Evolutionary conservation across 306 rosid genomes (phyloP), one percentile per base, ranked within the genome.

Genomic region (Cyclanthera cordifolia): DNA sequence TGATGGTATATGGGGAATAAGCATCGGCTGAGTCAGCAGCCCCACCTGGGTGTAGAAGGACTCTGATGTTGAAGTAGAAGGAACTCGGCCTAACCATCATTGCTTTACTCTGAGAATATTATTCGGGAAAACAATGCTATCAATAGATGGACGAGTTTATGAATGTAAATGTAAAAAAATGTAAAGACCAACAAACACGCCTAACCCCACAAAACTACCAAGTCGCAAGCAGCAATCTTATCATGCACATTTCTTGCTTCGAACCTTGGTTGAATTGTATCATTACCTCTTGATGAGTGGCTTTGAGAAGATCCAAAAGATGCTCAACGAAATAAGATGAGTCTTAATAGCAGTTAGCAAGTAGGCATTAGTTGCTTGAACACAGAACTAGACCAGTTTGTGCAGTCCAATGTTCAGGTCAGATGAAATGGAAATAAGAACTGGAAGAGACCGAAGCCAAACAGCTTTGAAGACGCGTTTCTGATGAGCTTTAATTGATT

Each of bases 371-470:
- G 11, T 60, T 37, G n/a, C 68, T 60, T 19, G 24, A 12, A 19
- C 57, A 72, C 21, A 67, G 77, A 68, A 37, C 15, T 81, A 86
- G 17, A 39, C 45, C 73, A 80, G 70, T 76, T 91, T 91, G 80
- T 93, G 96, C 55, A 93, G 56, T 63, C 91, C 99, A 73, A 93
- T 77, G 78, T 86, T 80, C 56, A 93, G 78, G 77, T 93, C 99
- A n/a, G 99, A 93, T 39, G 99, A 93, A 84, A 90, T 90, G 59
- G 99, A 93, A 68, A 93, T 58, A 27, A 93, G 85, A 71, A 87
- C 83, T 2, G 96, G 95, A 67, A 75, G 3, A 27, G 96, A 89
- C 46, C 74, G 78, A 67, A 85, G 99, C 95, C 96, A 87, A 67
- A 82, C 74, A 39, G 99, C 96, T 81, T 80, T 85, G 81, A 93